Base-by-base conservation (phyloP, 1,139 yeast species). In the Yarrowia galli region DNA sequence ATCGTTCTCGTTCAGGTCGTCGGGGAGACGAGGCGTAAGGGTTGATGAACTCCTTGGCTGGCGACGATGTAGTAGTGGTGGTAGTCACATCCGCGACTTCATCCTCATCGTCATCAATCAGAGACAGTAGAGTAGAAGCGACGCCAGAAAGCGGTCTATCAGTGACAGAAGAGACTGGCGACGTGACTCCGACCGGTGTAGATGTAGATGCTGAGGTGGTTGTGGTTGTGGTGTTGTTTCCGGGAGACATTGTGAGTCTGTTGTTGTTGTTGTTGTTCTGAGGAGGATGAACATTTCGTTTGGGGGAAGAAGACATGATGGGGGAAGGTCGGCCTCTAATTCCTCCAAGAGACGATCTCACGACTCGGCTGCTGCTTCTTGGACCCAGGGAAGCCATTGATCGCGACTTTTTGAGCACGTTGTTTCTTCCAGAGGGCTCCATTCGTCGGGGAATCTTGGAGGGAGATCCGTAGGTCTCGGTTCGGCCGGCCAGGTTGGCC, bases 81-180 rank as follows among this genome's bases (percentile, higher is more conserved):
- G 15, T 15, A 8, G 69, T 71, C 15, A 28, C 32, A 6, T 28
- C 32, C 32, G 8, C 32, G 9, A 28, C 32, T 28, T 70, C 73
- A 22, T 74, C 71, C 36, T 74, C 74, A 4, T 72, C 74, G 20
- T 88, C 74, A n/a, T 88, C 91, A 65, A 90, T 78, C 60, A 89
- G 82, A 6, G 89, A 85, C 67, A 89, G 79, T 61, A 90, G 79
- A 0, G 90, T 84, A 61, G 85, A 82, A 0, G 96, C 96, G 0
- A 95, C 85, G 67, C 82, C 83, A 74, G 92, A 89, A 70, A 87
- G 74, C 60, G 78, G 79, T 70, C 79, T 78, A 7, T 49, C 53
- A 3, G 38, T 1, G 9, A 25, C 15, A 15, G 60, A 38, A 22
- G 48, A 43, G 7, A 6, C 25, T 9, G 48, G 16, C 10, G 46